A percentile compares a stretch with the other conserved stretches of the same genome.
These are phyloP conservation scores for Euphorbia lathyris DNA, from an alignment of 345 rosid genomes.

Conservation along the genomic window DNA sequence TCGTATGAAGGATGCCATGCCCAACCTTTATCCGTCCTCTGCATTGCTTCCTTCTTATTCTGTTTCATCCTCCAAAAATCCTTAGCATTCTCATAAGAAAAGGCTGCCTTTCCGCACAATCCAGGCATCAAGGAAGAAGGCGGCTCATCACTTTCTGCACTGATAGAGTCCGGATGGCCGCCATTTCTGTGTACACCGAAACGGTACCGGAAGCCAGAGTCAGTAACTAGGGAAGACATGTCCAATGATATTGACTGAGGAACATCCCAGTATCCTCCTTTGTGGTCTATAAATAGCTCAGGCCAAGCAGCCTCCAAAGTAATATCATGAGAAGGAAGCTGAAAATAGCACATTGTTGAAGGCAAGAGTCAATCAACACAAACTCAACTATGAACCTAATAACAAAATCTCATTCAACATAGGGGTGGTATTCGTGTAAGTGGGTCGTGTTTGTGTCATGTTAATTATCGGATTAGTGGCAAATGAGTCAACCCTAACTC, in stretches of 20 bases:
- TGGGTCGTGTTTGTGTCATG: no score
- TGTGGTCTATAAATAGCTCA: conserved; percentile 64
- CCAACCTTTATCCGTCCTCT: conserved; percentile 44
- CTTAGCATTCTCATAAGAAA: conserved; percentile 64
- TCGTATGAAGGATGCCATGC: conserved; percentile 50
- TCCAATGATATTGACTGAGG: conserved; percentile 76
- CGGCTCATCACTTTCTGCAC: conserved; percentile 34
- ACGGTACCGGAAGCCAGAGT: conserved; percentile 63
- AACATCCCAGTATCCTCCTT: conserved; percentile 82
- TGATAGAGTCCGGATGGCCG: conserved; percentile 53
- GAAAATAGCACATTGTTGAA: conserved; percentile 14
- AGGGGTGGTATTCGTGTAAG: no score
- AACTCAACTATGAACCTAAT: background rate
- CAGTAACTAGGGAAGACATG: conserved; percentile 49
- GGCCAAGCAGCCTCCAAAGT: conserved; percentile 88
- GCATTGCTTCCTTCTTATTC: conserved; percentile 29
- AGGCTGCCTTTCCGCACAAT: conserved; percentile 71
- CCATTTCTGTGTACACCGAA: conserved; percentile 62
- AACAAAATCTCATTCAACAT: background rate
- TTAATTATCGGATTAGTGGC: no score
- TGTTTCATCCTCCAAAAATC: conserved; percentile 66
- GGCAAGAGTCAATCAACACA: background rate
- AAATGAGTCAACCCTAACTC: no score
- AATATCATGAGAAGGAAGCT: conserved; percentile 74
- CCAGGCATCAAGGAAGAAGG: conserved; percentile 73